Conservation (phyloP, 805 yeast genomes). For the Pichia manshurica region DNA sequence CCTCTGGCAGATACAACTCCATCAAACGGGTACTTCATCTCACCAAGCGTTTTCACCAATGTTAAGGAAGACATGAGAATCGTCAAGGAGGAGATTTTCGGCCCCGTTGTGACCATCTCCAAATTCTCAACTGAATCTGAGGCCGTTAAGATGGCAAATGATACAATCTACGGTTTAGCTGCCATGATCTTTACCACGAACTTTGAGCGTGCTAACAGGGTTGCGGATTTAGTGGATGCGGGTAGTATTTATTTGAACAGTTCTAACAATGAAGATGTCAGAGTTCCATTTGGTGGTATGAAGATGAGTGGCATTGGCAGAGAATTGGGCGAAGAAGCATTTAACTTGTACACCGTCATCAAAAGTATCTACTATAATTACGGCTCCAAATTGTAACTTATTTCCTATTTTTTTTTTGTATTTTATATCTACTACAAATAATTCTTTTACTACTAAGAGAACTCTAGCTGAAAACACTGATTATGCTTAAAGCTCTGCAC, state of each 20-base stretch:
- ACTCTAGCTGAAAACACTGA: no score
- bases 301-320: constrained; percentile 77
- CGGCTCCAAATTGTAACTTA: constrained; percentile 30
- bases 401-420: neutral
- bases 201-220: constrained; percentile 53
- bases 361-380: constrained; percentile 60
- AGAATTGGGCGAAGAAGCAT: constrained; percentile 72
- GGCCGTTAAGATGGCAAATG: constrained; percentile 64
- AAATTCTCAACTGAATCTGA: constrained; percentile 64
- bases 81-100: constrained; percentile 78
- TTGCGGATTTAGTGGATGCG: constrained; percentile 45
- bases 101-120: constrained; percentile 73
- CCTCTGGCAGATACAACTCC: constrained; percentile 35
- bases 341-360: constrained; percentile 63
- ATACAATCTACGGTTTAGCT: constrained; percentile 72
- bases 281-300: constrained; percentile 78
- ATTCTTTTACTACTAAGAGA: no score
- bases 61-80: constrained; percentile 60
- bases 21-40: constrained; percentile 59
- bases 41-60: constrained; percentile 73
- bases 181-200: constrained; percentile 74
- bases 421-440: no score
- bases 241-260: constrained; percentile 70
- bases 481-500: no score
- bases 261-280: constrained; percentile 57